Evolutionary conservation across 805 yeast genomes (phyloP).

Genomic region (Blastobotrys mokoenaii): DNA sequence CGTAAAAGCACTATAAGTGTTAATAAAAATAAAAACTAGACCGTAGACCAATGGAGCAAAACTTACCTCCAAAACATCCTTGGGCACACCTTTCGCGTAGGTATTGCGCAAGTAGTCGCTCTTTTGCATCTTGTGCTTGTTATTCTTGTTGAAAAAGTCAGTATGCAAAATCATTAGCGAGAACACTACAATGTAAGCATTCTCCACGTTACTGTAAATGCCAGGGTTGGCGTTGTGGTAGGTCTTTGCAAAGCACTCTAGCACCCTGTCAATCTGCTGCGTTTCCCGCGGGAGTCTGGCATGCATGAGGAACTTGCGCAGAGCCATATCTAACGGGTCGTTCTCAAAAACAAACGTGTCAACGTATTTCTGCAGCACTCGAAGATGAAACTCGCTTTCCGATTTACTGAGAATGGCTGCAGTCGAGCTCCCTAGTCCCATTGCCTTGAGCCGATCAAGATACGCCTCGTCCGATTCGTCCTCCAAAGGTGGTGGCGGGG

Average conservation of each 20-base stretch:
- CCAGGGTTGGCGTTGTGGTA: conserved; percentile 40
- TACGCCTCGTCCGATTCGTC: conserved; percentile 29
- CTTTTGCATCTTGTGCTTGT: conserved; percentile 59
- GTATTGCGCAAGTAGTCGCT: conserved; percentile 49
- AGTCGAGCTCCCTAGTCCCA: conserved; percentile 15
- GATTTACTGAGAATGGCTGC: conserved; percentile 27
- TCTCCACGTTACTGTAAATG: conserved; percentile 36
- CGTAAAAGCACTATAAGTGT: conserved; percentile 47
- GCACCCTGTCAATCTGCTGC: conserved; percentile 66
- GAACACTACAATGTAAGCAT: conserved; percentile 54
- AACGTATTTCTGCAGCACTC: conserved; percentile 26
- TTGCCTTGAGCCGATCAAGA: conserved; percentile 24
- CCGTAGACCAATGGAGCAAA: neutral
- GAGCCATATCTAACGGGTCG: conserved; percentile 58
- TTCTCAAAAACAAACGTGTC: conserved; percentile 40
- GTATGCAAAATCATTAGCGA: conserved; percentile 68
- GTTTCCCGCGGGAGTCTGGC: conserved; percentile 61
- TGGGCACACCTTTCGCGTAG: conserved; percentile 28
- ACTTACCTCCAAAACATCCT: conserved; percentile 28
- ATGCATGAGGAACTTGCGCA: conserved; percentile 49
- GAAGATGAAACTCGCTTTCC: conserved; percentile 24
- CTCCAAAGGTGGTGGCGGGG: conserved; percentile 15
- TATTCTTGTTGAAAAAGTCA: conserved; percentile 59
- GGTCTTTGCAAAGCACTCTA: conserved; percentile 47
- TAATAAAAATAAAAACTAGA: neutral